Conservation (phyloP, 805 yeast genomes). For the Debaryomyces hansenii region DNA sequence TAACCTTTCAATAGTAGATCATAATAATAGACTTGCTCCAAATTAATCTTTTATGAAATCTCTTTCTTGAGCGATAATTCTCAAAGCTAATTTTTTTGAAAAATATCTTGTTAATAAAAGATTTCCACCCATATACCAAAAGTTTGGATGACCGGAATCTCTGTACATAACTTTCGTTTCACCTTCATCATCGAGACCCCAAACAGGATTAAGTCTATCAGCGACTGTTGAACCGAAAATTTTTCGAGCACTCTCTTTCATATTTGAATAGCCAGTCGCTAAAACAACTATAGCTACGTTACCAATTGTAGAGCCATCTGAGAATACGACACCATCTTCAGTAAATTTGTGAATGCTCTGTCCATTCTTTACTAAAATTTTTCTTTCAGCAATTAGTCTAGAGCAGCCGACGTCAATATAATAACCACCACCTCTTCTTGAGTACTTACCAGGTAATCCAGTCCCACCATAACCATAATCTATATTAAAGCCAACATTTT, state of each 20-base stretch:
- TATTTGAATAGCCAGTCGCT: conserved; percentile 46
- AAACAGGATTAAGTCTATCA: conserved; percentile 32
- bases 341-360: conserved; percentile 29
- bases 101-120: conserved; percentile 37
- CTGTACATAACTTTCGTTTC: conserved; percentile 38
- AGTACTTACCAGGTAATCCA: conserved; percentile 39
- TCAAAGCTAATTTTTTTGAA: conserved; percentile 40
- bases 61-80: conserved; percentile 30
- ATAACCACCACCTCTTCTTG: conserved; percentile 45
- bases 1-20: too few relatives aligned
- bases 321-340: conserved; percentile 35
- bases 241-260: conserved; percentile 39
- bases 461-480: conserved; percentile 43
- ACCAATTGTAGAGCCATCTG: conserved; percentile 34
- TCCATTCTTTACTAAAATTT: conserved; percentile 36
- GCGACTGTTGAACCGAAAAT: conserved; percentile 37
- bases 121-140: conserved; percentile 44
- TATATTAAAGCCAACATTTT: conserved; percentile 37
- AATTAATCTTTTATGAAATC: too few relatives aligned
- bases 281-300: conserved; percentile 39
- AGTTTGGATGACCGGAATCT: conserved; percentile 37
- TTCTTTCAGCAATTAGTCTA: conserved; percentile 36
- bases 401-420: conserved; percentile 47
- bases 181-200: conserved; percentile 46
- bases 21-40: too few relatives aligned